Evolutionary conservation across 2,329 filamentous ascomycete species (phyloP), one percentile per base, ranked within the genome.

Genomic region (Aspergillus pseudoglaucus): DNA sequence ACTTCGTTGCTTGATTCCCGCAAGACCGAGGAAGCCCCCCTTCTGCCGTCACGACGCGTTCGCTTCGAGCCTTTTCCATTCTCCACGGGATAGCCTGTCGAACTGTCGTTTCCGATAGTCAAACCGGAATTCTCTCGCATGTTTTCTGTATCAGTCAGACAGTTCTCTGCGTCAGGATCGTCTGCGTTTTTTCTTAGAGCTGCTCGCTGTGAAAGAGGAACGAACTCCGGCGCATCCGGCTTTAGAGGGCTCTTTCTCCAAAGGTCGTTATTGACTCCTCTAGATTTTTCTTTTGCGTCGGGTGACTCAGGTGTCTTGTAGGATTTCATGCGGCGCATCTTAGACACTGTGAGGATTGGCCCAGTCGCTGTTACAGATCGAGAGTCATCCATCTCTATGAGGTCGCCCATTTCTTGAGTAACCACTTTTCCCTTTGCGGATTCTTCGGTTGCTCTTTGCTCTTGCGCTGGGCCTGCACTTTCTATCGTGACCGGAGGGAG

Each of bases 171-270:
- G 15, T 18, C 9, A 14, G 4, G 14, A n/a, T 23, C 18, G 5
- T 30, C 25, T 18, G 22, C 20, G 5, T 20, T 15, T 25, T 27
- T 17, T 12, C 17, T 12, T 22, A 10, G 30, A 1, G 9, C 20
- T 27, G 39, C 5, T 23, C 30, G 32, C 15, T 46, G 38, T 17
- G 46, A 48, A 35, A n/a, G 7, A 12, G 68, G 69, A 39, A 72
- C 50, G 50, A 72, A 72, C 47, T 67, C 68, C 14, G 68, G 67
- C n/a, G 68, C 67, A 46, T 72, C 67, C 6, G 68, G 62, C 51
- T 70, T 73, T 47, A 50, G 54, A 41, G 30, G 41, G 30, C 48
- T 57, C 47, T 47, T 54, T 42, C 33, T 22, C 43, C 9, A 33
- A 38, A 38, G 14, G 10, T 27, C 27, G 22, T 33, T 35, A 14